A percentile compares a stretch with the other conserved stretches of the same genome.
Evolutionary conservation across 2,329 filamentous ascomycete genomes (phyloP).

Genomic region (Monilinia fructigena): DNA sequence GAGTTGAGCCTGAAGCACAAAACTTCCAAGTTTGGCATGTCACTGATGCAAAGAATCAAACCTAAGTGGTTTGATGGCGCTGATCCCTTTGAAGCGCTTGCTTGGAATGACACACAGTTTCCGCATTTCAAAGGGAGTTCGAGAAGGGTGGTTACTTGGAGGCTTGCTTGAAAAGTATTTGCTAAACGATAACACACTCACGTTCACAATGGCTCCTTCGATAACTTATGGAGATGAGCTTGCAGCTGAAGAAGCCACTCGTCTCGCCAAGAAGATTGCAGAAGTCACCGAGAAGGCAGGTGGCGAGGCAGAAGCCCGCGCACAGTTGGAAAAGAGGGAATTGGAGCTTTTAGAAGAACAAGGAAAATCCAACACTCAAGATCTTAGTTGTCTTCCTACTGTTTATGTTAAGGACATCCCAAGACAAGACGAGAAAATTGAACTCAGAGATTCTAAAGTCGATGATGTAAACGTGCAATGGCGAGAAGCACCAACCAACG

Average conservation of each 20-base stretch:
- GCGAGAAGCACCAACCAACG: constrained; percentile 91
- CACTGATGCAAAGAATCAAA: constrained; percentile 82
- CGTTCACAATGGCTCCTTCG: constrained; percentile 92
- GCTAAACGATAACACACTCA: constrained; percentile 79
- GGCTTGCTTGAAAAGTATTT: constrained; percentile 84
- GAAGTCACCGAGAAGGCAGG: constrained; percentile 68
- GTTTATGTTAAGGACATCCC: constrained; percentile 89
- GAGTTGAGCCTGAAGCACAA: constrained; percentile 95
- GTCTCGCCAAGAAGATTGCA: constrained; percentile 72
- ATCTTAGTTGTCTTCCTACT: constrained; percentile 83
- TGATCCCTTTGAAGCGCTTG: constrained; percentile 85
- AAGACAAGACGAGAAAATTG: constrained; percentile 63
- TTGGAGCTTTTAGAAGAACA: constrained; percentile 78
- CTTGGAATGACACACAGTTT: constrained; percentile 87
- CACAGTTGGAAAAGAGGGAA: constrained; percentile 74
- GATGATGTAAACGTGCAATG: constrained; percentile 74
- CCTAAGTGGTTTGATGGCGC: constrained; percentile 94
- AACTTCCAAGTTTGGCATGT: constrained; percentile 91
- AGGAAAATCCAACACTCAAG: constrained; percentile 77
- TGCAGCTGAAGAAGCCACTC: constrained; percentile 70
- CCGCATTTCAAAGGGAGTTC: constrained; percentile 75
- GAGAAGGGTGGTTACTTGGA: constrained; percentile 79
- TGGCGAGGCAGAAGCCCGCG: constrained; percentile 67
- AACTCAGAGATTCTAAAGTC: constrained; percentile 62
- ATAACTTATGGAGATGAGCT: constrained; percentile 71